A percentile compares a stretch with the other conserved stretches of the same genome.
phyloP scores from a whole-genome alignment of 108 stramenopile genomes.

The Discostella stelligeroides region DNA sequence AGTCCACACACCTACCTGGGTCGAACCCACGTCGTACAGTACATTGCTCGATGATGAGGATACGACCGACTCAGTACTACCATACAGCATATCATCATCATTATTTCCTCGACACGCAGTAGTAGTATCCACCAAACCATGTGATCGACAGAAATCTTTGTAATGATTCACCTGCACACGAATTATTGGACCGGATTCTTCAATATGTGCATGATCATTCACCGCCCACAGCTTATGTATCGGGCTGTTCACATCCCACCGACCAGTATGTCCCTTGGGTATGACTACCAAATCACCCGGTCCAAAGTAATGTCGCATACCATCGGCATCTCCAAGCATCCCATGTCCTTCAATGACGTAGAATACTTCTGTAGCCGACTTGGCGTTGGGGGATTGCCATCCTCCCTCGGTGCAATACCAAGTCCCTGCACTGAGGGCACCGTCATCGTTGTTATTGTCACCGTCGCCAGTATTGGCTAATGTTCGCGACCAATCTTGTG shows the following conservation, averaged over 20 bases:
- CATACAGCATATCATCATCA: constrained; percentile 20
- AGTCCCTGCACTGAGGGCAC: constrained; percentile 45
- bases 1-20: constrained; percentile 59
- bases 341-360: constrained; percentile 66
- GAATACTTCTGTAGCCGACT: constrained; percentile 67
- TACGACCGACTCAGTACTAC: constrained; percentile 22
- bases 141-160: constrained; percentile 35
- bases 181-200: constrained; percentile 48
- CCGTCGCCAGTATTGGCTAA: constrained; percentile 31
- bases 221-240: constrained; percentile 81
- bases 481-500: constrained; percentile 56
- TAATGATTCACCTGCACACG: constrained; percentile 54
- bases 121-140: constrained; percentile 29
- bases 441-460: too few relatives aligned
- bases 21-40: constrained; percentile 62
- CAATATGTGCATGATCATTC: constrained; percentile 52
- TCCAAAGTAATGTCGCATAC: constrained; percentile 60
- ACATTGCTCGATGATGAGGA: constrained; percentile 32
- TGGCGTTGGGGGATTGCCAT: constrained; percentile 59
- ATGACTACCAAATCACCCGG: constrained; percentile 78
- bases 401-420: constrained; percentile 76
- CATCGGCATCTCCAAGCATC: constrained; percentile 61
- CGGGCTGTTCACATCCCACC: constrained; percentile 68
- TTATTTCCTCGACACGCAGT: too few relatives aligned
- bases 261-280: constrained; percentile 68